Evolutionary conservation across 1,139 yeast genomes (phyloP), one percentile per base, ranked within the genome.

Genomic region (Zygosaccharomyces pseudobailii): DNA sequence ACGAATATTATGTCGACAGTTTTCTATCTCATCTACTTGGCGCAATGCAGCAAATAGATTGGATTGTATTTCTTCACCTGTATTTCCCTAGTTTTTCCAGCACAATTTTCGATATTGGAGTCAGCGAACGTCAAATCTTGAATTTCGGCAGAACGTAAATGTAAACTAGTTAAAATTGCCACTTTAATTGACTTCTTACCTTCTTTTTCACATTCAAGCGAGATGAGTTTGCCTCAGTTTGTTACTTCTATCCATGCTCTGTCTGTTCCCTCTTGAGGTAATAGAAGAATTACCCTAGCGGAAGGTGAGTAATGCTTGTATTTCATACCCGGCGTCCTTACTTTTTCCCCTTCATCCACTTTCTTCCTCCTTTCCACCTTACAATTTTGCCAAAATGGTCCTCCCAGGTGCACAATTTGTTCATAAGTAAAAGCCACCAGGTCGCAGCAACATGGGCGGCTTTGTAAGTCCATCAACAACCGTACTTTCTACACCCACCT

Each of bases 291-390:
- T 5, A 92, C 97, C 50, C 78, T 80, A 0, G 97, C 96, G 3
- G 77, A 76, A 2, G 98, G 98, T 0, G 97, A 87, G 66, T 92
- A 92, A 66, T 92, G 98, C 57, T 87, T 82, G 65, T 92, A 92
- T 63, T 92, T 92, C 98, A 92, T 92, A 0, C 98, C 98, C 0
- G 98, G 98, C 0, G 98, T 92, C 56, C 86, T 77, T 0, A 90
- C 97, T 0, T 82, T 74, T 59, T 86, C 96, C 44, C 74, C 66
- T 21, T 74, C 73, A 2, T 78, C 82, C 0, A 90, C 88, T 0
- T 79, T 77, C 52, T 80, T 77, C 55, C 79, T 82, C 28, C 56
- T 62, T 43, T 87, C 94, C 4, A 85, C 70, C 2, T 78, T 66
- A 2, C 87, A 76, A 43, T 80, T 63, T 6, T 67, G 58, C 97